A percentile compares a stretch with the other conserved stretches of the same genome.
These are phyloP conservation scores for Eurotiales sp. DNA, from an alignment of 2,329 filamentous ascomycete species.

Conservation along the genomic window DNA sequence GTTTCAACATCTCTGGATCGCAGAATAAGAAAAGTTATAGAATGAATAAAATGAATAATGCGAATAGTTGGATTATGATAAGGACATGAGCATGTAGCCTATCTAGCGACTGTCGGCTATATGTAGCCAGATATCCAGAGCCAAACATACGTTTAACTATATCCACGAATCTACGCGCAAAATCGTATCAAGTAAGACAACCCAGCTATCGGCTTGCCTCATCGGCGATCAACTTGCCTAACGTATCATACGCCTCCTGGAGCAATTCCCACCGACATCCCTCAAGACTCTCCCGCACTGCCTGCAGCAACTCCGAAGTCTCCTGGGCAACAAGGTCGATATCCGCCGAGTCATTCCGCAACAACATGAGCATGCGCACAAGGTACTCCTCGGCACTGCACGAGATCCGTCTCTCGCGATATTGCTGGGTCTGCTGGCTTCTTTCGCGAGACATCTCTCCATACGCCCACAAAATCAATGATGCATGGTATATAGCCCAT, in stretches of 20 bases:
- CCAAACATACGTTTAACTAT: neutral
- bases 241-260: constrained; percentile 22
- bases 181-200: constrained; percentile 1
- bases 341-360: constrained; percentile 16
- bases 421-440: neutral
- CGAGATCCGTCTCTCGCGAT: neutral
- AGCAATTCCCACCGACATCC: constrained; percentile 26
- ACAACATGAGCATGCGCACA: constrained; percentile 21
- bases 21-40: constrained; percentile 2
- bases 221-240: constrained; percentile 18
- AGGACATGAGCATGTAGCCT: too few species aligned
- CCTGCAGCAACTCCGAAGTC: constrained; percentile 19
- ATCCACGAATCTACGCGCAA: neutral
- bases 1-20: too few species aligned
- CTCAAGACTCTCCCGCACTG: constrained; percentile 20
- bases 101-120: too few species aligned
- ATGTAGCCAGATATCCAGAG: too few species aligned
- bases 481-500: constrained; percentile 25
- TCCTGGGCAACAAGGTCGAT: constrained; percentile 16
- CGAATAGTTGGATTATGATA: too few species aligned
- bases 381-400: constrained; percentile 20
- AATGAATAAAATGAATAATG: neutral
- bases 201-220: neutral
- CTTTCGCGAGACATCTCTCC: constrained; percentile 19
- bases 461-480: constrained; percentile 24